Conservation (phyloP, 179 eudicot species). For the Camellia oleifera region DNA sequence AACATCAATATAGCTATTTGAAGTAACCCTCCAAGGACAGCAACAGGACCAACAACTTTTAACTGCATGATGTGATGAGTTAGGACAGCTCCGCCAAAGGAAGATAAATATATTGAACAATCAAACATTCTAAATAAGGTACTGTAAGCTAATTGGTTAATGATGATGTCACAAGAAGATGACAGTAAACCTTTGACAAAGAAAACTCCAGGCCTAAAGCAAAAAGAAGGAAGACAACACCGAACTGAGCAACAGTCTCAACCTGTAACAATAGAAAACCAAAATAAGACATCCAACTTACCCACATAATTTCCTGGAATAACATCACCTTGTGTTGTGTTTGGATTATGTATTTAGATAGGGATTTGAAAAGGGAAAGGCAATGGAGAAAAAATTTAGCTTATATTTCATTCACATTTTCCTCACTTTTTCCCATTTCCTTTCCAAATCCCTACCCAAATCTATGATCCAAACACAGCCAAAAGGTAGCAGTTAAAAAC, state of each 20-base stretch:
- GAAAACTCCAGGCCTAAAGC: slow-evolving; percentile 96
- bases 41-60: slow-evolving; percentile 95
- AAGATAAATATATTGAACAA: slow-evolving; percentile 5
- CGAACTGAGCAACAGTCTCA: slow-evolving; percentile 98
- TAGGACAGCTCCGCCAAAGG: slow-evolving; percentile 2
- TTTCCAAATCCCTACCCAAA: no score
- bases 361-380: no score
- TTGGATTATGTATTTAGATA: no score
- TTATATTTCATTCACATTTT: no score
- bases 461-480: no score
- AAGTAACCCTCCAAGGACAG: slow-evolving; percentile 93
- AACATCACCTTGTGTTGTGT: not conserved
- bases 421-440: no score
- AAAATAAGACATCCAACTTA: slow-evolving; percentile 7
- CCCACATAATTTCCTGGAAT: not conserved
- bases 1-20: slow-evolving; percentile 84
- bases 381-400: no score
- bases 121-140: not conserved
- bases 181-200: slow-evolving; percentile 63
- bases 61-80: slow-evolving; percentile 50
- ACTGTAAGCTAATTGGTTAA: slow-evolving; percentile 9
- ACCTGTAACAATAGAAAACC: slow-evolving; percentile 46
- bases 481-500: not conserved
- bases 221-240: slow-evolving; percentile 98
- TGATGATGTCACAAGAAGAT: not conserved